Percentiles rank a stretch among this genome's conserved stretches.
Conservation (phyloP, 2,329 filamentous ascomycete species). For the Botrytis paeoniae region DNA sequence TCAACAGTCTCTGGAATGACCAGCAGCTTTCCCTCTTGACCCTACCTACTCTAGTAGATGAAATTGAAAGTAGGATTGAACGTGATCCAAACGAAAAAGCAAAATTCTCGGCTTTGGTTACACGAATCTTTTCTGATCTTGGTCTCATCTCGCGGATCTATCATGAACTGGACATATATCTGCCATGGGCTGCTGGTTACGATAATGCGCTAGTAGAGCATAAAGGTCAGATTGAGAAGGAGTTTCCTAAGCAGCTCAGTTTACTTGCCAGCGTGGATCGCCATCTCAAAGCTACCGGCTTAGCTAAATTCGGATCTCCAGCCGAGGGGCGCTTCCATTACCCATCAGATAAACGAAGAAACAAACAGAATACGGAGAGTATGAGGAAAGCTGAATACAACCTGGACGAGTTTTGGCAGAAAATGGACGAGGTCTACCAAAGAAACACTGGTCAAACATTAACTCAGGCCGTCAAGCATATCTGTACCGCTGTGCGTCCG, state of each 20-base stretch:
- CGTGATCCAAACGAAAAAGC: slow-evolving; percentile 24
- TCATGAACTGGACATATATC: slow-evolving; percentile 28
- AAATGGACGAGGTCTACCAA: slow-evolving; percentile 33
- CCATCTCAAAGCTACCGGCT: not conserved
- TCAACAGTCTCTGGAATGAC: not conserved
- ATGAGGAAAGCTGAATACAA: slow-evolving; percentile 43
- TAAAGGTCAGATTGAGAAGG: not conserved
- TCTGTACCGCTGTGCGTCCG: not conserved
- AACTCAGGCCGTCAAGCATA: not conserved
- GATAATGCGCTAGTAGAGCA: slow-evolving; percentile 14
- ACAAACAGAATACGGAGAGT: slow-evolving; percentile 43
- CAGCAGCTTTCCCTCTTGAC: not conserved
- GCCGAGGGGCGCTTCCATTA: slow-evolving; percentile 37
- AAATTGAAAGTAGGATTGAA: slow-evolving; percentile 24
- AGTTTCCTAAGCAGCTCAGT: not conserved
- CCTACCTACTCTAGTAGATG: slow-evolving; percentile 26
- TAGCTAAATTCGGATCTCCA: slow-evolving; percentile 21
- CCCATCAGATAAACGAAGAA: slow-evolving; percentile 48
- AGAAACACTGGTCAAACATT: slow-evolving; percentile 28
- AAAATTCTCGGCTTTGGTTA: slow-evolving; percentile 26
- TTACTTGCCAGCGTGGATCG: not conserved
- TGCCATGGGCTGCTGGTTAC: slow-evolving; percentile 27
- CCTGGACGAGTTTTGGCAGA: slow-evolving; percentile 48
- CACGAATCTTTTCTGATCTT: slow-evolving; percentile 22
- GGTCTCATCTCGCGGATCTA: slow-evolving; percentile 23